Percentiles rank a stretch among this genome's conserved stretches.
Evolutionary conservation across 2,329 filamentous ascomycete genomes (phyloP).

Genomic region (Trichophyton benhamiae): DNA sequence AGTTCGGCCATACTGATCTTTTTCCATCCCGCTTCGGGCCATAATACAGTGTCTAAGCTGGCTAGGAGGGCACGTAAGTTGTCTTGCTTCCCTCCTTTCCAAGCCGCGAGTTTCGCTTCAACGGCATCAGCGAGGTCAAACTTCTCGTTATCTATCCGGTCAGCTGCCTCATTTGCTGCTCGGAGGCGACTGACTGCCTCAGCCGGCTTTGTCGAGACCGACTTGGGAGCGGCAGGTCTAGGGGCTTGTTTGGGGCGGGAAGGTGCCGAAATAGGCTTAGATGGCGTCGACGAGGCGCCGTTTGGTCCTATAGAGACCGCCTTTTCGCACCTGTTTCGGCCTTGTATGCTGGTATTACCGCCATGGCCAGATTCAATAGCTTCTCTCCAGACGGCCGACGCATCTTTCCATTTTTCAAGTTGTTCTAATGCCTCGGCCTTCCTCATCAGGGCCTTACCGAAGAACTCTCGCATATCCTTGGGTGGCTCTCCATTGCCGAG

Average conservation of each 20-base stretch:
- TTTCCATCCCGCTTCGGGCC: conserved; percentile 90
- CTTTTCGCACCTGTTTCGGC: conserved; percentile 78
- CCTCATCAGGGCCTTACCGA: conserved; percentile 81
- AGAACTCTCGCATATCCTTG: conserved; percentile 87
- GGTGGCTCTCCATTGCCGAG: conserved; percentile 50
- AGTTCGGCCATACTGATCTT: conserved; percentile 90
- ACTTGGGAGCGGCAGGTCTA: conserved; percentile 28
- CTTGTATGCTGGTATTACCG: conserved; percentile 71
- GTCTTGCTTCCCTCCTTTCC: conserved; percentile 85
- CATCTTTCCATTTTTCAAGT: conserved; percentile 86
- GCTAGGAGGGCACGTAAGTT: conserved; percentile 80
- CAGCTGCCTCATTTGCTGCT: conserved; percentile 72
- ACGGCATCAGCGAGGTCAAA: conserved; percentile 79
- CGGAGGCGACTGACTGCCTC: conserved; percentile 74
- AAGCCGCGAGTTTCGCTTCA: conserved; percentile 62
- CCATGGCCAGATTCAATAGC: conserved; percentile 78
- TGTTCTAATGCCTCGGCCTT: conserved; percentile 94
- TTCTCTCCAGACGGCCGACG: conserved; percentile 63
- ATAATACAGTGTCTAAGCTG: conserved; percentile 78
- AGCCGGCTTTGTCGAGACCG: conserved; percentile 38
- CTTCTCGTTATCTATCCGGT: conserved; percentile 80
- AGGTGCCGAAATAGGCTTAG: conserved; percentile 21
- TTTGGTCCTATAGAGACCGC: conserved; percentile 56
- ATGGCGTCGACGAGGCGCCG: conserved; percentile 35
- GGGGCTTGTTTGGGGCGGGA: conserved; percentile 23